Evolutionary conservation across 73 alveolate genomes (phyloP).

Genomic region (Urostyla sp.): DNA sequence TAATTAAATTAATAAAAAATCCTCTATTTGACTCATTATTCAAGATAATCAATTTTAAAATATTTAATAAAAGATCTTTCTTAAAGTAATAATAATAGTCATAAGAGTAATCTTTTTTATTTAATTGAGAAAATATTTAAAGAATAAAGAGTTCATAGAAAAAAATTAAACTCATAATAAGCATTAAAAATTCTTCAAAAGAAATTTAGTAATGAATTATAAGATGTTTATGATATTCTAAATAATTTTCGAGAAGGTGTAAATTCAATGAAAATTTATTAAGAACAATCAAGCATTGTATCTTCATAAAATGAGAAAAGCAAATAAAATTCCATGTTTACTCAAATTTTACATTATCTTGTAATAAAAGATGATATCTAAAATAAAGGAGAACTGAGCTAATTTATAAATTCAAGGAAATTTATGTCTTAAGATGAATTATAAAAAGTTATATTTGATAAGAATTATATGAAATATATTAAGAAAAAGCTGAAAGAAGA

Average conservation of each 20-base stretch:
- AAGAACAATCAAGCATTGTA: not conserved
- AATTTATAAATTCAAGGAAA: not conserved
- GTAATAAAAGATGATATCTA: slow-evolving; percentile 30
- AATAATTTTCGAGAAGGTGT: slow-evolving; percentile 42
- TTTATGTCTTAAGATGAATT: slow-evolving; percentile 32
- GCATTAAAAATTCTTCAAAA: slow-evolving; percentile 30
- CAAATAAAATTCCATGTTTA: slow-evolving; percentile 3
- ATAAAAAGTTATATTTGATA: slow-evolving; percentile 49
- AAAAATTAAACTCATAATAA: slow-evolving; percentile 30
- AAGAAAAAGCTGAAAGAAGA: slow-evolving; percentile 29
- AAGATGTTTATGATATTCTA: slow-evolving; percentile 3
- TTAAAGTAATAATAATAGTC: not conserved
- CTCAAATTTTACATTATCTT: slow-evolving; percentile 20
- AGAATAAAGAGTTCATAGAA: slow-evolving; percentile 30
- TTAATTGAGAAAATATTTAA: slow-evolving; percentile 18
- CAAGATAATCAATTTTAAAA: not conserved
- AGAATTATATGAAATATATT: slow-evolving; percentile 12
- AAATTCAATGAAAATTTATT: slow-evolving; percentile 23
- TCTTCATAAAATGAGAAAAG: not conserved
- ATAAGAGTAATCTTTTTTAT: slow-evolving; percentile 6
- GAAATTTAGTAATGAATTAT: slow-evolving; percentile 20
- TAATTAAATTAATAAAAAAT: not conserved
- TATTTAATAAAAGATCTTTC: not conserved
- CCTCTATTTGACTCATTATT: not conserved
- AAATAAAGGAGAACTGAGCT: not conserved